Base-by-base conservation (phyloP, 2,329 filamentous ascomycete genomes). In the Neonectria hederae region DNA sequence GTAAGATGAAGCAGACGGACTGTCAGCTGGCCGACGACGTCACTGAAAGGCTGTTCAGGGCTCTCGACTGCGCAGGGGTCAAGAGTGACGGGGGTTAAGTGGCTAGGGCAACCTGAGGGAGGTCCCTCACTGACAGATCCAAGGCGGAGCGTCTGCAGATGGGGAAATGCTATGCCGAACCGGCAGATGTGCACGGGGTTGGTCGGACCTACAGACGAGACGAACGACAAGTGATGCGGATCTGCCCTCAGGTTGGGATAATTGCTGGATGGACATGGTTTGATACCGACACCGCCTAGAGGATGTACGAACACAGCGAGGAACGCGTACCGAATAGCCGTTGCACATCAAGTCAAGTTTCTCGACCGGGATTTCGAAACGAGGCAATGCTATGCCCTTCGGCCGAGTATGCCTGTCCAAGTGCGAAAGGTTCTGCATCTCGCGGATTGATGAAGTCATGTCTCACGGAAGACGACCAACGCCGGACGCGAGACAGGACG, bases 81-180 rank as follows among this genome's bases (percentile, higher is more conserved):
- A 59, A 45, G 51, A 43, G 49, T 7, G 42, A 51, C 49, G 54
- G 60, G 54, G 54, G 49, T 35, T 35, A 45, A 54, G 43, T 40
- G 61, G 57, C 49, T 22, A 55, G 63, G 49, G 54, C 54, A 58
- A 42, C 52, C 62, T 66, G 66, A 65, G 24, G 49, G 66, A 65
- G 22, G 49, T 22, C 49, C 32, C 58, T 54, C 40, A 48, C 55
- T 63, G 54, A 65, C 40, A 70, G 70, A 72, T 72, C 68, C 68
- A 54, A 70, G 65, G 67, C 63, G 61, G 63, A 56, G 62, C 58
- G 63, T 65, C 55, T 69, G 62, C 69, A 72, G 65, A 69, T 71
- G 68, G 64, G 59, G 70, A 70, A 71, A 62, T 64, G 54, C 64
- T 65, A 71, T 72, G 71, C 71, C 67, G 65, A 59, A 54, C 62